Conservation (phyloP, 495 filamentous ascomycete genomes). For the Daldinia caldariorum region DNA sequence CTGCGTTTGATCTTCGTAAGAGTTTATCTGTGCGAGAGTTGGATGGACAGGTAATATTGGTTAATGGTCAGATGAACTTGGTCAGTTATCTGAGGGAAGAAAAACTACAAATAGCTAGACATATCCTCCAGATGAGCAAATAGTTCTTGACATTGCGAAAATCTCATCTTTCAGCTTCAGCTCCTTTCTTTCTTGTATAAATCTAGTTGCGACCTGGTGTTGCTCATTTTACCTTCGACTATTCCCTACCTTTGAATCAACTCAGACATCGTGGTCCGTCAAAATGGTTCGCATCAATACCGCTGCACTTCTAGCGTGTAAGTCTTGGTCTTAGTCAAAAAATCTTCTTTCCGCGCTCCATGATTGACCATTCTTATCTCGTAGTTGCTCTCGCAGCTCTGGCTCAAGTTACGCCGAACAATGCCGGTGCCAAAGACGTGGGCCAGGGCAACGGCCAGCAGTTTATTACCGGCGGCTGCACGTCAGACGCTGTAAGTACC, state of each 20-base stretch:
- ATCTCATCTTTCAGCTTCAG: background rate
- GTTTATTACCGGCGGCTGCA: slow-evolving; percentile 63
- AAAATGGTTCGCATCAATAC: slow-evolving; percentile 55
- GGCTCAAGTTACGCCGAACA: slow-evolving; percentile 53
- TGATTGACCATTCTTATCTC: background rate
- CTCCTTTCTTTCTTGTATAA: slow-evolving; percentile 19
- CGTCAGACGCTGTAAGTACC: slow-evolving; percentile 51
- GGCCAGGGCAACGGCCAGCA: slow-evolving; percentile 61
- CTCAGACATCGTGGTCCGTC: background rate
- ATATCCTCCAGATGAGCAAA: background rate
- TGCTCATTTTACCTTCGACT: slow-evolving; percentile 23
- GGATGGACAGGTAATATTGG: background rate
- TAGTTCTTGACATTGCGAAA: background rate
- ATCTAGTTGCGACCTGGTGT: slow-evolving; percentile 45
- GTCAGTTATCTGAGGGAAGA: background rate
- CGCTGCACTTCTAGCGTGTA: slow-evolving; percentile 48
- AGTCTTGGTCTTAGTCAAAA: slow-evolving; percentile 18
- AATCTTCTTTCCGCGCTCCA: background rate
- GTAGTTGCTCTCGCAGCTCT: slow-evolving; percentile 48
- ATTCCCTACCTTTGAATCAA: background rate
- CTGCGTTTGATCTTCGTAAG: slow-evolving; percentile 31
- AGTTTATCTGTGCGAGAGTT: background rate
- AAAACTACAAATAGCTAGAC: slow-evolving; percentile 32
- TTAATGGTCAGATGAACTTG: background rate
- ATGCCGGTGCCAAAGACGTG: slow-evolving; percentile 58